These are phyloP conservation scores for Adenanthera pavonina DNA, from an alignment of 306 rosid genomes.

Conservation along the genomic window DNA sequence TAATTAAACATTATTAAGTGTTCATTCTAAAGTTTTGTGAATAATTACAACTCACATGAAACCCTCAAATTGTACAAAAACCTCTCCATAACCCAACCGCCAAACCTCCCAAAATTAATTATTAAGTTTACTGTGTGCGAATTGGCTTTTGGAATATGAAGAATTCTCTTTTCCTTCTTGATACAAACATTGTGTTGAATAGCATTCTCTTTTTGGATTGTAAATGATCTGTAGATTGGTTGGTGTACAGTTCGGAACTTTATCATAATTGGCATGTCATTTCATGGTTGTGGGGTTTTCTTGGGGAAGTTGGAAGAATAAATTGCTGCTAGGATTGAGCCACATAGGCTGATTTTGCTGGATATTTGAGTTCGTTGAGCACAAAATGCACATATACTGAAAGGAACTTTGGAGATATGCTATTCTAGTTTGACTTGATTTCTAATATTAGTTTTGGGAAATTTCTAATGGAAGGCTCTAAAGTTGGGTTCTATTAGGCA, in stretches of 20 bases:
- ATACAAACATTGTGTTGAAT: slow-evolving; percentile 5
- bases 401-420: not conserved
- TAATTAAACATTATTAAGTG: not conserved
- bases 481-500: slow-evolving; percentile 9
- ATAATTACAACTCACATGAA: not conserved
- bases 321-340: slow-evolving; percentile 4
- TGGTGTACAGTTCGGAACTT: not conserved
- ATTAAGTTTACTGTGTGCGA: not conserved
- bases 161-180: slow-evolving; percentile 14
- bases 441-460: not conserved
- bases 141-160: slow-evolving; percentile 9
- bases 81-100: not conserved
- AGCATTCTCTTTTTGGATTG: slow-evolving; percentile 13
- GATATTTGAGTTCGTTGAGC: not conserved
- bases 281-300: not conserved
- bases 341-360: slow-evolving; percentile 6
- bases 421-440: not conserved
- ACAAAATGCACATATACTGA: not conserved
- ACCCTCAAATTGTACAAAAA: not conserved
- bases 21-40: not conserved
- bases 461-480: not conserved
- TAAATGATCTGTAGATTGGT: not conserved
- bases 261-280: not conserved
- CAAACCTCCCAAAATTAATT: too few relatives aligned
- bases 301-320: not conserved